Base-by-base conservation (phyloP, 106 monocot genomes). In the Apostasia ramifera region DNA sequence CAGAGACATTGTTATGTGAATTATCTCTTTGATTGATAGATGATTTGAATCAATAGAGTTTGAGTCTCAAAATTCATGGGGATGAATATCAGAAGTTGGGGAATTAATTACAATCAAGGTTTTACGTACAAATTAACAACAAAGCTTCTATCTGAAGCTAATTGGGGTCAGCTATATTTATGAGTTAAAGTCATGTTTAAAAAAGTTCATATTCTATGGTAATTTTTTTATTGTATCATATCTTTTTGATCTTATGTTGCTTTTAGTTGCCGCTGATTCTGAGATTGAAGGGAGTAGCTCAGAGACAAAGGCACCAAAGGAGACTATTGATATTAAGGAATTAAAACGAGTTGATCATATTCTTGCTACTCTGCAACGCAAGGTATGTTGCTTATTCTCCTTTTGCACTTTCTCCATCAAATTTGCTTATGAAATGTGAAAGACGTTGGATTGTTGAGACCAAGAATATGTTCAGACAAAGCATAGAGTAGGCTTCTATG, bases 311-410 rank as follows among this genome's bases (percentile, higher is more conserved):
- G 59, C 54, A 45, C 61, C 13, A 41, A 98, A 98, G 83, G 98
- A 98, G 67, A 45, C 77, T 64, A 85, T 93, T 66, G 78, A 98
- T 61, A 38, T 87, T 13, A 98, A 90, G 73, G 98, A 98, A 80
- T 61, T 98, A n/a, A 98, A 90, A 80, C 81, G 98, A 76, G 75
- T 98, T 15, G 92, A 98, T 79, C 90, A 88, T 75, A 98, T 98
- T 72, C 90, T 98, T 68, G 74, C 71, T 8, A 75, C 85, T 47
- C 67, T 98, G 55, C 83, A 73, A 57, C 87, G 93, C 62, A 92
- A 82, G 98, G 98, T 93, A 73, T 66, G 3, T 49, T 69, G n/a
- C 68, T 56, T 40, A 1, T 10, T 71, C 60, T 50, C 44, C 55
- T 26, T 68, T 54, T 47, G 1, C 0, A 5, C 6, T 65, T 49